These are phyloP conservation scores for Rhododendron ferrugineum DNA, from an alignment of 148 eudicot species.

Conservation along the genomic window DNA sequence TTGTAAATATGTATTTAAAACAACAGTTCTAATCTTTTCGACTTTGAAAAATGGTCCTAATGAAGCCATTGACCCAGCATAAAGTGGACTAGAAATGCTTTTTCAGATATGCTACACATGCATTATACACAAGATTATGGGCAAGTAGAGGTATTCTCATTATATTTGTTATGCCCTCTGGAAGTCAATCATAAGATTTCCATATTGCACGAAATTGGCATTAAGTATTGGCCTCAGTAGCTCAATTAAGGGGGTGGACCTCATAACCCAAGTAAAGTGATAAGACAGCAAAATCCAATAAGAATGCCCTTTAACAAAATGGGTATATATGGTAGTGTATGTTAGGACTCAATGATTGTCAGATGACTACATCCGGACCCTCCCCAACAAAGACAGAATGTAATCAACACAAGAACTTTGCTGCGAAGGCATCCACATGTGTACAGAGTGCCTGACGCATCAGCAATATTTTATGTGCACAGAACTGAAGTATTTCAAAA, in stretches of 20 bases:
- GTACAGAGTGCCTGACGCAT: neutral
- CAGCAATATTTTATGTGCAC: neutral
- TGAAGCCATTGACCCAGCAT: neutral
- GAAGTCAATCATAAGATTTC: neutral
- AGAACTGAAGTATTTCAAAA: neutral
- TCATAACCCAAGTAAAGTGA: neutral
- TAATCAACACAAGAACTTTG: neutral
- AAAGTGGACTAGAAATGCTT: neutral
- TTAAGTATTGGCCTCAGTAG: neutral
- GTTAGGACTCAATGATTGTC: neutral
- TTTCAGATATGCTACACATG: slow-evolving; percentile 1
- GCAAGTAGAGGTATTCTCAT: neutral
- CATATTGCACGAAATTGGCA: neutral
- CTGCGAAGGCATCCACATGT: neutral
- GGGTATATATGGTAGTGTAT: neutral
- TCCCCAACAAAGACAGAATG: neutral
- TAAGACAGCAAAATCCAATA: neutral
- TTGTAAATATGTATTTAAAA: neutral
- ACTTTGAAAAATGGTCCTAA: neutral
- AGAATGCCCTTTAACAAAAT: neutral
- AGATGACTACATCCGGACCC: neutral
- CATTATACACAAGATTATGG: neutral
- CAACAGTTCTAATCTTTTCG: neutral
- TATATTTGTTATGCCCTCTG: neutral
- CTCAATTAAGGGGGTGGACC: neutral